Evolutionary conservation across 2,329 filamentous ascomycete species (phyloP), one percentile per base, ranked within the genome.

Genomic region (Fusarium sacchari): DNA sequence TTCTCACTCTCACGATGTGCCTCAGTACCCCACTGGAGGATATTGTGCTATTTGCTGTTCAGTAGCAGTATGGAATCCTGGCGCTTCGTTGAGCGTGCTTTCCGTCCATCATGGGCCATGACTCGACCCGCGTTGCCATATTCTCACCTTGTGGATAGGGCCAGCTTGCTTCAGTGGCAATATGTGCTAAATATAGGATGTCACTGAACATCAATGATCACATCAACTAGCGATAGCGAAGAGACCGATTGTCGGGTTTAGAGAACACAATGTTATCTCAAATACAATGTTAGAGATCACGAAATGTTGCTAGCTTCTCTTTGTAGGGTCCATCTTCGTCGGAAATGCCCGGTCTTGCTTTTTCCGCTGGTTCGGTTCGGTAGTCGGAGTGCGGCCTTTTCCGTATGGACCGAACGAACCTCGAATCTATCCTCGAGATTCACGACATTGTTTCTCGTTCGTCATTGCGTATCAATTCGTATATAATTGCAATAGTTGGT

Each of bases 1-100:
- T 58, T 58, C 58, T 61, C 15, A 61, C 58, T 58, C 58, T 61
- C 15, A 61, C 58, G 5, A 15, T 32, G 7, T n/a, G 34, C 20
- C 20, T 40, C 20, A 18, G 4, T 2, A 40, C 7, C 20, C 24
- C 20, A 7, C 34, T 17, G n/a, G 2, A 26, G 49, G n/a, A 20
- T 14, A 28, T 40, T 20, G 11, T 55, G 50, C 15, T 17, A n/a
- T 55, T 55, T 39, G 24, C 15, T n/a, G 24, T 2, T 18, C 4
- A 11, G 3, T n/a, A 18, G 15, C 14, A 22, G n/a, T 13, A 13
- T 28, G 6, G 20, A 2, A 53, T 13, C 9, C 4, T 28, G 7
- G 10, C 2, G 3, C 5, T 22, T 28, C 7, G 13, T 12, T 12
- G 13, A 26, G 18, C 9, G 18, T 52, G 30, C 18, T 37, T 52